Evolutionary conservation across 2,329 filamentous ascomycete genomes (phyloP), one percentile per base, ranked within the genome.

Genomic region (Arthrobotrys sinensis): DNA sequence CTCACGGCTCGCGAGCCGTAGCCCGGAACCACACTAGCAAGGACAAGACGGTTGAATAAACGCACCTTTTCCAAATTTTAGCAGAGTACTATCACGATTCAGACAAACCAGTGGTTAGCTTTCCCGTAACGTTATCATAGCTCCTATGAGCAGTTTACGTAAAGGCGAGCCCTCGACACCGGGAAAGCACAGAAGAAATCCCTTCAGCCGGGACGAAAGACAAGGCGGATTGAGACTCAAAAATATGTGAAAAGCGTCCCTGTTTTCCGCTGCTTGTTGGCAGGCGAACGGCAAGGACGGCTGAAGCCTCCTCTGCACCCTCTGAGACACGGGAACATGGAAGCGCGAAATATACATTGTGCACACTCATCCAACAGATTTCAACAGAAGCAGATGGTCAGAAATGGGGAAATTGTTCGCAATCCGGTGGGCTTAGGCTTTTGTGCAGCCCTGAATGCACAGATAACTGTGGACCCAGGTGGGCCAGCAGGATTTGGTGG

Each of bases 241-340:
- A 64, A 38, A 34, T 19, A 64, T 24, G 55, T 43, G 55, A 40
- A 64, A 48, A 36, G 38, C 32, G 40, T 60, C 32, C 36, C 55
- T 32, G 38, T 66, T 50, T 45, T 40, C 38, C 40, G 62, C 48
- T 50, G 28, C 3, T 50, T 28, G 34, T 55, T 60, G 52, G 60
- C 50, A 36, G 69, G 28, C 62, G 67, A 53, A 71, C 67, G 75
- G 75, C 75, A 78, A 78, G 67, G 45, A 78, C 75, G 75, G 75
- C 75, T 78, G 75, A 78, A 65, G 67, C 67, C 66, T 48, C 46
- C 40, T 69, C 48, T 64, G 48, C 66, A 19, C 71, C 66, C 73
- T 72, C 67, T 78, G 75, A 78, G 75, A 78, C 75, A 78, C 65
- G 75, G 75, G 67, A 72, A 66, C 75, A 68, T 38, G 69, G 69